phyloP scores from a whole-genome alignment of 176 grass and related monocot genomes.

The Eleusine coracana region DNA sequence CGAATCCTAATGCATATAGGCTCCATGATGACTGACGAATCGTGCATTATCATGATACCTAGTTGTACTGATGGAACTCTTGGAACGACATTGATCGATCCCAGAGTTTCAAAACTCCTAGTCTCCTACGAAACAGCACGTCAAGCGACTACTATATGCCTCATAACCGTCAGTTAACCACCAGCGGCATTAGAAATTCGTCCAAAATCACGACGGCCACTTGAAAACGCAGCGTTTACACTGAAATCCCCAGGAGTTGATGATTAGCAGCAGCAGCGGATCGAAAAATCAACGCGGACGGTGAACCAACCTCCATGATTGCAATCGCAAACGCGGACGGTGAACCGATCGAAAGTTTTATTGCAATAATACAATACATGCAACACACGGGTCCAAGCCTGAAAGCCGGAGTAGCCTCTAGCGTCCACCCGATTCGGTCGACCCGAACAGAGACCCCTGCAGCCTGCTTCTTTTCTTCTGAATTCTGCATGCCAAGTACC shows the following conservation, averaged over 20 bases:
- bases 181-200: not conserved
- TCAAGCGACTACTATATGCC: not conserved
- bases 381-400: slow-evolving; percentile 36
- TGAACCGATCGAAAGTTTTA: not conserved
- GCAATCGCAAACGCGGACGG: not conserved
- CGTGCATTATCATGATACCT: not conserved
- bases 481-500: not conserved
- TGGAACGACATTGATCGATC: not conserved
- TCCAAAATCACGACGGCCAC: not conserved
- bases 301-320: slow-evolving; percentile 56
- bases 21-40: slow-evolving; percentile 18
- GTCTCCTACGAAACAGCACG: not conserved
- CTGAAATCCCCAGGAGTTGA: not conserved
- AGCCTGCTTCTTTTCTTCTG: not conserved
- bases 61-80: slow-evolving; percentile 22
- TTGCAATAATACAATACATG: slow-evolving; percentile 30
- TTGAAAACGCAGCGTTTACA: not conserved
- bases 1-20: not conserved
- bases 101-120: not conserved
- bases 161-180: slow-evolving; percentile 41
- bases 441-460: not conserved
- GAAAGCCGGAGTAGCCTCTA: not conserved
- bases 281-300: slow-evolving; percentile 40
- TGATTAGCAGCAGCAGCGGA: not conserved
- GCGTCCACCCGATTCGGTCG: not conserved